Evolutionary conservation across 257 asterid genomes (phyloP).

Genomic region (Solanum ossicruentum): DNA sequence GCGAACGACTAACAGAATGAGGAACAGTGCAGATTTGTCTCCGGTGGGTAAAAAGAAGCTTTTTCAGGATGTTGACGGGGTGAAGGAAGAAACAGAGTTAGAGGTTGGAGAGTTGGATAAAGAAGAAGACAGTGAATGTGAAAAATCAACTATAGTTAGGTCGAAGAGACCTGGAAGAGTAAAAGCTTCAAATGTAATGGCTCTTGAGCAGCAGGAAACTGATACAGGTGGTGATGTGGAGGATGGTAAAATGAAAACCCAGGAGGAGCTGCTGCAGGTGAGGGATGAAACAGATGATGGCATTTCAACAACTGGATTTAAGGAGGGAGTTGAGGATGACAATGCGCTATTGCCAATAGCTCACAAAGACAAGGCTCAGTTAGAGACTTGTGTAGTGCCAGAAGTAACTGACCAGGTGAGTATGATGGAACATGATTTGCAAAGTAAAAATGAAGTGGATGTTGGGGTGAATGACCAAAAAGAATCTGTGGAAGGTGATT

Average conservation of each 20-base stretch:
- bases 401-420: conserved; percentile 31
- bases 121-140: conserved; percentile 19
- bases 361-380: conserved; percentile 16
- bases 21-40: conserved; percentile 17
- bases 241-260: conserved; percentile 22
- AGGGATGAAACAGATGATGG: conserved; percentile 24
- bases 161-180: conserved; percentile 52
- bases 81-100: conserved; percentile 15
- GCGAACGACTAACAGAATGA: conserved; percentile 14
- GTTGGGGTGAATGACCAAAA: conserved; percentile 14
- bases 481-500: conserved; percentile 18
- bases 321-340: conserved; percentile 23
- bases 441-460: conserved; percentile 14
- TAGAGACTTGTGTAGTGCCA: conserved; percentile 14
- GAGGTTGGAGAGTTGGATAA: conserved; percentile 16
- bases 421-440: conserved; percentile 18
- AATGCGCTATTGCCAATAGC: conserved; percentile 10
- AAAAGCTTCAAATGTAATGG: conserved; percentile 32
- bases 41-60: conserved; percentile 56
- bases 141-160: conserved; percentile 42
- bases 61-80: conserved; percentile 32
- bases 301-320: not conserved
- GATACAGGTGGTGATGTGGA: conserved; percentile 24
- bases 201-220: conserved; percentile 23
- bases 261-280: conserved; percentile 19